Evolutionary conservation across 1,284 basidiomycete species (phyloP).

Genomic region (Cryptococcus sp.): DNA sequence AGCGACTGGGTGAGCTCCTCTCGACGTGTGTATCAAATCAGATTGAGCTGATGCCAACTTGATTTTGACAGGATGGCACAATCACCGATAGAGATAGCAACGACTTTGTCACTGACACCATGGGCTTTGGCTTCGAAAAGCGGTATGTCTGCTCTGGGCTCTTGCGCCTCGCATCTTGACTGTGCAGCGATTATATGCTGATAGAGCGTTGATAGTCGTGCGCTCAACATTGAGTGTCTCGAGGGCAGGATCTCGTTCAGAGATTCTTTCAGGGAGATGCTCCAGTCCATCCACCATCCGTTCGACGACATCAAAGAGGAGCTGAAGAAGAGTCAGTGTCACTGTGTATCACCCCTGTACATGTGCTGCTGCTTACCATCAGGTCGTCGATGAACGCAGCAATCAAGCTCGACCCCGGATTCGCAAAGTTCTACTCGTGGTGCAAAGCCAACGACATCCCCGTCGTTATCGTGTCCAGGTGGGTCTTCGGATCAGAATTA

Average conservation of each 20-base stretch:
- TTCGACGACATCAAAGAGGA: conserved; percentile 79
- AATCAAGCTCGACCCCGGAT: conserved; percentile 82
- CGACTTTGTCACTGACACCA: conserved; percentile 61
- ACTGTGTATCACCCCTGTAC: too few species aligned
- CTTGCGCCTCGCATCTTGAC: not conserved
- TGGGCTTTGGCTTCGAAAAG: conserved; percentile 54
- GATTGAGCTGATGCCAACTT: not conserved
- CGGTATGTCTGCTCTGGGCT: conserved; percentile 17
- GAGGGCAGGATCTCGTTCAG: conserved; percentile 68
- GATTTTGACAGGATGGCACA: conserved; percentile 70
- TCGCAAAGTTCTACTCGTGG: conserved; percentile 80
- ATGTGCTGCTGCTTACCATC: not conserved
- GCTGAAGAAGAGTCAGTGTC: conserved; percentile 61
- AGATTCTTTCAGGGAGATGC: conserved; percentile 77
- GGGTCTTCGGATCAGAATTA: conserved; percentile 19
- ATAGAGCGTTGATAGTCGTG: conserved; percentile 52
- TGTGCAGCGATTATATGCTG: not conserved
- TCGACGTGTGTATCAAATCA: not conserved
- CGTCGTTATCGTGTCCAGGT: conserved; percentile 90
- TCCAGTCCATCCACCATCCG: conserved; percentile 68
- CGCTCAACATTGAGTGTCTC: conserved; percentile 71
- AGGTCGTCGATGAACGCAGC: conserved; percentile 55
- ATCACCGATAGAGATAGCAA: conserved; percentile 89
- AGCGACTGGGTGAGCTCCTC: conserved; percentile 75
- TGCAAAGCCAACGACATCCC: conserved; percentile 76